Base-by-base conservation (phyloP, 805 yeast genomes). In the Metschnikowia baotianmanensis region DNA sequence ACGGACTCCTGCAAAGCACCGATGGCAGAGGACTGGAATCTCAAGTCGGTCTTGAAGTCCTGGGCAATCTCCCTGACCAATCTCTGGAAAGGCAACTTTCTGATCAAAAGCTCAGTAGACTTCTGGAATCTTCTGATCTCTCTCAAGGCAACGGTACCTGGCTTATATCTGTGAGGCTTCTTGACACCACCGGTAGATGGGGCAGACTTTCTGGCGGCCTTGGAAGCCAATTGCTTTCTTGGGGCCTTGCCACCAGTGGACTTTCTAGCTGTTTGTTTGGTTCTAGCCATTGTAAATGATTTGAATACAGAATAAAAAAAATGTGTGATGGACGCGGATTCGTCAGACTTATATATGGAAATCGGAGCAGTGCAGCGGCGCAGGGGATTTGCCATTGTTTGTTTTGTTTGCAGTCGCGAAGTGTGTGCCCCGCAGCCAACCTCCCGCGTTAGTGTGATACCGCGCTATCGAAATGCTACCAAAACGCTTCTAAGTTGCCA, bases 1-100 rank as follows among this genome's bases (percentile, higher is more conserved):
- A 91, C 96, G 50, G 98, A 90, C 75, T 93, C 99, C 72, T 91
- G 99, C 59, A 91, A 77, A 56, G 99, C 99, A 73, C 96, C 90
- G 55, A 91, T 85, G 53, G 99, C 99, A 53, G 95, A 86, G 43
- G 96, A 86, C 71, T 91, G 97, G 83, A 93, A 91, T 78, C 96
- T 83, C 70, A 89, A 79, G 65, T 86, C 95, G 57, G 91, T 81
- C 76, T 83, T 85, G 80, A 86, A 85, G 67, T 89, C 96, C 70
- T 85, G 91, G 51, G 96, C 95, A 51, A 91, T 87, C 73, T 90
- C 96, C 69, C 96, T 80, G 43, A 90, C 96, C 65, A 90, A 79
- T 78, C 97, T 83, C 69, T 91, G 96, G 84, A 91, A 91, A 46
- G 98, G 98, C 57, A 91, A 79, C 71, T 91, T 91, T 78, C 96